phyloP scores from a whole-genome alignment of 106 monocot genomes.

The Acorus calamus region DNA sequence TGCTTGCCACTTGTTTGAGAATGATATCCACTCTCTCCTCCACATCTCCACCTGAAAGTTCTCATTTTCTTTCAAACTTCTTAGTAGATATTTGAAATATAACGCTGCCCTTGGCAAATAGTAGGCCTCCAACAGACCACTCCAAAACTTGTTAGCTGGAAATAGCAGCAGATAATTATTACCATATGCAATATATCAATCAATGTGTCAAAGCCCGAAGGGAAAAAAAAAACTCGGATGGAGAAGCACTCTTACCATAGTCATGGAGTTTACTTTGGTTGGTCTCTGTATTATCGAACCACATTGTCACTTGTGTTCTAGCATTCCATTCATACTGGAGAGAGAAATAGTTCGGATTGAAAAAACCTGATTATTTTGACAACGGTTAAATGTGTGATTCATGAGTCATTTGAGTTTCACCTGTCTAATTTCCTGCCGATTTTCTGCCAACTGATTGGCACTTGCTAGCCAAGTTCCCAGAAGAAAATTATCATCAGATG shows the following conservation, averaged over 20 bases:
- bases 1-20: constrained; percentile 85
- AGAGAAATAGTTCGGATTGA: neutral
- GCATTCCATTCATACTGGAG: constrained; percentile 97
- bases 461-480: constrained; percentile 85
- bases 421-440: constrained; percentile 36
- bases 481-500: constrained; percentile 87
- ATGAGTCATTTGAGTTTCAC: constrained; percentile 17
- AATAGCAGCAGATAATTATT: neutral
- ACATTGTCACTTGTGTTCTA: constrained; percentile 96
- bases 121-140: constrained; percentile 71
- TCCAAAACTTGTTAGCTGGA: constrained; percentile 94
- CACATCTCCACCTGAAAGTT: constrained; percentile 57
- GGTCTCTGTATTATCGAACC: constrained; percentile 74
- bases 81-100: constrained; percentile 60
- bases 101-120: constrained; percentile 79
- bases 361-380: neutral
- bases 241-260: constrained; percentile 50
- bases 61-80: constrained; percentile 39
- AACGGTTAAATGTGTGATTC: neutral
- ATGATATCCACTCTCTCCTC: constrained; percentile 83
- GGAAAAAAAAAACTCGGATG: neutral
- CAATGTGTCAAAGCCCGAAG: neutral
- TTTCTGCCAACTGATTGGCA: constrained; percentile 61
- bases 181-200: no score
- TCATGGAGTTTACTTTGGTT: constrained; percentile 95